Base-by-base conservation (phyloP, 83 land plant species). In the Picea abies region DNA sequence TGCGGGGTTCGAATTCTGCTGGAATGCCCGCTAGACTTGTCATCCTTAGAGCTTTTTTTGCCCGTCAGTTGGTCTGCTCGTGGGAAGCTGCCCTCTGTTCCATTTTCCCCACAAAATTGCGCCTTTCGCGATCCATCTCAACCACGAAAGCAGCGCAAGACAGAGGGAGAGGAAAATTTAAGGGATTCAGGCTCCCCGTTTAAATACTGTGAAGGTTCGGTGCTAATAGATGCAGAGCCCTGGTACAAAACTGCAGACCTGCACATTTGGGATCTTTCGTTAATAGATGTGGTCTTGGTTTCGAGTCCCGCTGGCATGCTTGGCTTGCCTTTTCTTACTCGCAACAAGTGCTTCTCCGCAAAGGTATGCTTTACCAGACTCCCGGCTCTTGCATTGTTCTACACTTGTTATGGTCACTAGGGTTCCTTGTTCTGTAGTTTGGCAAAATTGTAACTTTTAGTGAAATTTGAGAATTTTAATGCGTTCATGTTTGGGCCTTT, bases 11-110 rank as follows among this genome's bases (percentile, higher is more conserved):
- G 85, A 25, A 29, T 97, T 60, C 90, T 95, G 20, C 85, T 97
- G 62, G 98, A 97, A 65, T 95, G 95, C 86, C 99, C 99, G 2
- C 61, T 97, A 37, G 99, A 97, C 79, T 84, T 95, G 56, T 91
- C 98, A 20, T 83, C 92, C 4, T 87, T 94, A 17, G 14, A 84
- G 47, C 79, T 88, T 29, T 97, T 97, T 77, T 77, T 90, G 39
- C 99, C 99, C 10, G 32, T 88, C 32, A 86, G 84, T 56, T 29
- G 63, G 52, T 83, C 67, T 37, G n/a, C 26, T 62, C 7, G 25
- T 2, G n/a, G 10, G 4, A 80, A n/a, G 22, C 77, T 35, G 10
- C 64, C 83, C 4, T 67, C 77, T 25, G 67, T 61, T 41, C 78
- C 64, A 22, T 58, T 5, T 64, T 35, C 66, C 17, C 39, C 65